Evolutionary conservation across 2,329 filamentous ascomycete species (phyloP).

Genomic region (Fusarium buharicum): DNA sequence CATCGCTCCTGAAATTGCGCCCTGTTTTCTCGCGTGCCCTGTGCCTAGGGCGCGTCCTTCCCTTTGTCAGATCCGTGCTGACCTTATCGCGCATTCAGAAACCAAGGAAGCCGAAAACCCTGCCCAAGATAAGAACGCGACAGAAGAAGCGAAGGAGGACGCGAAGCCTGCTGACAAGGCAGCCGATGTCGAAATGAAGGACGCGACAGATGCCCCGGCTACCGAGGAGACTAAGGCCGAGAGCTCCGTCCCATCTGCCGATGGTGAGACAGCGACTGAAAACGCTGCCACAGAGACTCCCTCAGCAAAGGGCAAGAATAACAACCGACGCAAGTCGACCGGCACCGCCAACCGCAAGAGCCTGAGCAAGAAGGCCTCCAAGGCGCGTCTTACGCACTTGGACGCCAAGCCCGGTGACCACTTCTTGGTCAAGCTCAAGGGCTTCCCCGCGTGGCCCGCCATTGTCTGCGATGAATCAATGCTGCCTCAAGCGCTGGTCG

Average conservation of each 20-base stretch:
- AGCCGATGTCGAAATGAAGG: conserved; percentile 65
- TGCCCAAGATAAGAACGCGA: conserved; percentile 43
- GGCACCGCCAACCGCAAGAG: conserved; percentile 79
- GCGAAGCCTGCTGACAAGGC: conserved; percentile 43
- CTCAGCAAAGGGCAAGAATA: conserved; percentile 53
- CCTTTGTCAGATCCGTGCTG: conserved; percentile 42
- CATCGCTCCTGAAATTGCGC: conserved; percentile 17
- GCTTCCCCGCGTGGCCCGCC: conserved; percentile 92
- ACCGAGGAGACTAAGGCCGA: conserved; percentile 47
- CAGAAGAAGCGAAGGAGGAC: conserved; percentile 44
- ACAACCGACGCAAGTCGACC: conserved; percentile 79
- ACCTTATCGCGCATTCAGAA: conserved; percentile 44
- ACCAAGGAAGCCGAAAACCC: conserved; percentile 44
- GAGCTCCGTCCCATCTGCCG: conserved; percentile 39
- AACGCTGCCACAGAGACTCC: conserved; percentile 46
- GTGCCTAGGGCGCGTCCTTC: conserved; percentile 36
- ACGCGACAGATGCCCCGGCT: conserved; percentile 48
- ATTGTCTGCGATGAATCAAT: conserved; percentile 95
- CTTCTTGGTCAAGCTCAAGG: conserved; percentile 93
- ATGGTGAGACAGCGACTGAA: conserved; percentile 43
- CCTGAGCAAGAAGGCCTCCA: conserved; percentile 85
- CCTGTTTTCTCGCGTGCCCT: conserved; percentile 26
- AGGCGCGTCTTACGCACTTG: conserved; percentile 74
- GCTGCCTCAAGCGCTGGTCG: conserved; percentile 82
- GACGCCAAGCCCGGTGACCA: conserved; percentile 91